phyloP scores from a whole-genome alignment of 352 stramenopile species.

The Phytophthora europaea region DNA sequence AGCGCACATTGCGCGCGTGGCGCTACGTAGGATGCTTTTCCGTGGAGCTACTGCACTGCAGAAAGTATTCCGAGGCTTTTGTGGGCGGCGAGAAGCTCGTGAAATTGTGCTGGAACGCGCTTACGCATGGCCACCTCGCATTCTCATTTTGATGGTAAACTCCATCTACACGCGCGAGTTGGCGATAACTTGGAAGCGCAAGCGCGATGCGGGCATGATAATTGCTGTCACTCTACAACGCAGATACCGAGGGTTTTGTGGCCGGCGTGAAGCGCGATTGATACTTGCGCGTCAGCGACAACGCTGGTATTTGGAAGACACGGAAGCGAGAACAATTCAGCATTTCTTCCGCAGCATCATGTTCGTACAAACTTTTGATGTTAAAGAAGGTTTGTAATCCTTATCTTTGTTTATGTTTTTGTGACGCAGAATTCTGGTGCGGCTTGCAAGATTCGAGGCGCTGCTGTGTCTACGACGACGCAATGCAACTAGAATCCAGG shows the following conservation, averaged over 20 bases:
- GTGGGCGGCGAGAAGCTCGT: slow-evolving; percentile 46
- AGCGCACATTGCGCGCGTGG: slow-evolving; percentile 60
- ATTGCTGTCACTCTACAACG: slow-evolving; percentile 56
- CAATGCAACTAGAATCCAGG: slow-evolving; percentile 70
- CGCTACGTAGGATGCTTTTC: slow-evolving; percentile 48
- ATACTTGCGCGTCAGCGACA: slow-evolving; percentile 42
- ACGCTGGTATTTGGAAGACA: slow-evolving; percentile 49
- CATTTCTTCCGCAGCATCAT: slow-evolving; percentile 84
- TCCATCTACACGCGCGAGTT: slow-evolving; percentile 71
- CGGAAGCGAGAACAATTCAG: slow-evolving; percentile 57
- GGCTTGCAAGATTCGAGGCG: slow-evolving; percentile 52
- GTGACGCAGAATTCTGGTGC: slow-evolving; percentile 57
- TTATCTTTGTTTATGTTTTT: slow-evolving; percentile 14
- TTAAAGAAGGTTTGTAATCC: neutral
- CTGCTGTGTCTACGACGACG: slow-evolving; percentile 45
- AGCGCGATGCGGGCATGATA: slow-evolving; percentile 54
- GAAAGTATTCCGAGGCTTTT: slow-evolving; percentile 59
- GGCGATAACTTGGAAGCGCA: slow-evolving; percentile 66
- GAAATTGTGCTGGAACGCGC: slow-evolving; percentile 48
- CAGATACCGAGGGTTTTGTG: slow-evolving; percentile 60
- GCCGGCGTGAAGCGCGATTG: slow-evolving; percentile 46
- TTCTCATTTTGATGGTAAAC: slow-evolving; percentile 55
- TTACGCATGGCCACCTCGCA: slow-evolving; percentile 52
- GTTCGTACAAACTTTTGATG: slow-evolving; percentile 43
- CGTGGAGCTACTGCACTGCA: slow-evolving; percentile 59